These are phyloP conservation scores for Apostasia ramifera DNA, from an alignment of 106 monocot species.

Conservation along the genomic window DNA sequence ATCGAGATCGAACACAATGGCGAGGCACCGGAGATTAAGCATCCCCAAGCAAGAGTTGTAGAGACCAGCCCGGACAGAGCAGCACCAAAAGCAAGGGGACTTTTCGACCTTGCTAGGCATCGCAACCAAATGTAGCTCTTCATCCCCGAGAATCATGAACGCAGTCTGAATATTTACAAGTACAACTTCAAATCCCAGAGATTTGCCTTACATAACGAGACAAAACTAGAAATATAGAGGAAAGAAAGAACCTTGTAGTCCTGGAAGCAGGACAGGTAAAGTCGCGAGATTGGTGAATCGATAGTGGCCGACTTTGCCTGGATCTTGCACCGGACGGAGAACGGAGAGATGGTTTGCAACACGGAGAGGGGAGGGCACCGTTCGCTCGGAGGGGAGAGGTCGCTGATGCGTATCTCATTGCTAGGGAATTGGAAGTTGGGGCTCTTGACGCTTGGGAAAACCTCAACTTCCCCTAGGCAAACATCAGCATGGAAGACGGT, in stretches of 20 bases:
- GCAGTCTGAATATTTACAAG: slow-evolving; percentile 44
- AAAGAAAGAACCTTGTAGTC: slow-evolving; percentile 28
- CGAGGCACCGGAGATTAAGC: slow-evolving; percentile 85
- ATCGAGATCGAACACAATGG: slow-evolving; percentile 92
- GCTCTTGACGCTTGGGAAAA: slow-evolving; percentile 19
- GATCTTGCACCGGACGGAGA: slow-evolving; percentile 58
- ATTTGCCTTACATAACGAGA: background rate
- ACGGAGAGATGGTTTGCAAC: slow-evolving; percentile 62
- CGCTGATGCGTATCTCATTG: slow-evolving; percentile 53
- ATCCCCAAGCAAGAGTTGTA: slow-evolving; percentile 63
- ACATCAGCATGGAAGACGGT: slow-evolving; percentile 38
- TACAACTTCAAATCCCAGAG: background rate
- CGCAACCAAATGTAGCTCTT: slow-evolving; percentile 86
- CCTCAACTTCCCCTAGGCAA: slow-evolving; percentile 52
- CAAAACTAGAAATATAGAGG: background rate
- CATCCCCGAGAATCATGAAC: slow-evolving; percentile 47
- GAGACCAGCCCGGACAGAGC: slow-evolving; percentile 42
- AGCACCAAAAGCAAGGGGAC: slow-evolving; percentile 88
- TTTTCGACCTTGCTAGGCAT: slow-evolving; percentile 61
- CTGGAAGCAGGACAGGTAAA: slow-evolving; percentile 55
- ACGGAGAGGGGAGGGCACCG: slow-evolving; percentile 61
- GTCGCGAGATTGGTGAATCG: slow-evolving; percentile 35
- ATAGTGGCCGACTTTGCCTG: slow-evolving; percentile 25
- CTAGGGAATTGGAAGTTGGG: slow-evolving; percentile 19
- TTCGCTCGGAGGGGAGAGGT: slow-evolving; percentile 54